These are phyloP conservation scores for Venturia nashicola DNA, from an alignment of 2,329 filamentous ascomycete species.

Conservation along the genomic window DNA sequence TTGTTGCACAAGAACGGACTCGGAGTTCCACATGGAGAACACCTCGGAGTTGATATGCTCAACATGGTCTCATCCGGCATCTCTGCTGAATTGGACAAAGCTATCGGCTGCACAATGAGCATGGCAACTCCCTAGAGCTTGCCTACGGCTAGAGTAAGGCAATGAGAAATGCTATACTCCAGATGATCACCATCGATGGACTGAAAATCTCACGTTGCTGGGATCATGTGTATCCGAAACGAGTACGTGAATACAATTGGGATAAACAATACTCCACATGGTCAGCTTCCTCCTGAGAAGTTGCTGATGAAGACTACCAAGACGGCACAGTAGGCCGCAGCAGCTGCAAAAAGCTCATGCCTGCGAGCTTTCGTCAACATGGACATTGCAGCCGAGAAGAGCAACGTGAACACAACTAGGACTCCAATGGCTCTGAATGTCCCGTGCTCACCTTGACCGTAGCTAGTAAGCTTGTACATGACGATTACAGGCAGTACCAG, in stretches of 20 bases:
- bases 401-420: slow-evolving; percentile 28
- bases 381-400: slow-evolving; percentile 22
- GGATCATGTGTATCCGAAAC: too few species aligned
- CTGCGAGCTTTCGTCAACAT: slow-evolving; percentile 23
- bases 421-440: slow-evolving; percentile 30
- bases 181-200: too few species aligned
- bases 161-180: too few species aligned
- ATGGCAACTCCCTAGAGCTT: not conserved
- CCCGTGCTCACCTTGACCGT: slow-evolving; percentile 15
- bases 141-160: too few species aligned
- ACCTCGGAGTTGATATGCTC: not conserved
- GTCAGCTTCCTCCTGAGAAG: slow-evolving; percentile 13
- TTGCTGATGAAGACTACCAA: slow-evolving; percentile 28
- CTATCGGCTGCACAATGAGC: not conserved
- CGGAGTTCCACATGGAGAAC: not conserved
- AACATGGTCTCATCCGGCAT: not conserved
- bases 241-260: too few species aligned
- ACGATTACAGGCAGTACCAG: slow-evolving; percentile 28
- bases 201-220: too few species aligned
- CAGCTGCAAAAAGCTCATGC: slow-evolving; percentile 27
- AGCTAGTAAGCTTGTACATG: slow-evolving; percentile 26
- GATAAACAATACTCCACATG: not conserved
- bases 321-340: slow-evolving; percentile 27
- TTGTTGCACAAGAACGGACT: not conserved
- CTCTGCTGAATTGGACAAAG: not conserved